These are phyloP conservation scores for Microbotryum scabiosae DNA, from an alignment of 1,284 basidiomycete genomes.

Conservation along the genomic window DNA sequence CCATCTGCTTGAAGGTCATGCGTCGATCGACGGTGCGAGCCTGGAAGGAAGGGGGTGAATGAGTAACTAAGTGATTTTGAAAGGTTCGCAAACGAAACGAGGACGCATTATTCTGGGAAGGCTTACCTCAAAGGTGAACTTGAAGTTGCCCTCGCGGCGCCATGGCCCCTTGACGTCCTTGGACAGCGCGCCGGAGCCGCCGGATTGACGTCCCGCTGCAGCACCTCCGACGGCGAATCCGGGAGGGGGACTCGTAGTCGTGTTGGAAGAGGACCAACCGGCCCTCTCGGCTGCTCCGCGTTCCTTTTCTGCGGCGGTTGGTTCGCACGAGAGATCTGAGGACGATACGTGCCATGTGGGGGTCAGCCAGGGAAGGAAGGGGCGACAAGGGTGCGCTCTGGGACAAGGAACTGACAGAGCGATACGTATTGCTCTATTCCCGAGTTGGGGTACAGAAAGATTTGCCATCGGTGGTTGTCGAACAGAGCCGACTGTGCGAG, in stretches of 20 bases:
- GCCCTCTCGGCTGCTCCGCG: slow-evolving; percentile 24
- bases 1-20: slow-evolving; percentile 36
- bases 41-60: too few relatives aligned
- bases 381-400: too few relatives aligned
- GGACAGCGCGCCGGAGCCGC: background rate
- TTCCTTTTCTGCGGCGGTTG: slow-evolving; percentile 34
- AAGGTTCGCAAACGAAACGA: too few relatives aligned
- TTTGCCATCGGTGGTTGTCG: slow-evolving; percentile 33
- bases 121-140: slow-evolving; percentile 37
- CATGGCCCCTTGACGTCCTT: slow-evolving; percentile 30
- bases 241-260: background rate
- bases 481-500: slow-evolving; percentile 18
- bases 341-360: too few relatives aligned
- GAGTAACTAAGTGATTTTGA: too few relatives aligned
- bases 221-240: background rate
- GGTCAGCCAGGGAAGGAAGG: too few relatives aligned
- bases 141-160: slow-evolving; percentile 35
- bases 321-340: slow-evolving; percentile 35
- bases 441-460: slow-evolving; percentile 37
- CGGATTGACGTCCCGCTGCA: background rate
- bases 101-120: too few relatives aligned
- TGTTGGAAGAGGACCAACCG: background rate
- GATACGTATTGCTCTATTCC: slow-evolving; percentile 36
- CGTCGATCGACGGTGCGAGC: slow-evolving; percentile 26
- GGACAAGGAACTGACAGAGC: slow-evolving; percentile 14